Conservation (phyloP, 345 rosid genomes). For the Conringia planisiliqua region DNA sequence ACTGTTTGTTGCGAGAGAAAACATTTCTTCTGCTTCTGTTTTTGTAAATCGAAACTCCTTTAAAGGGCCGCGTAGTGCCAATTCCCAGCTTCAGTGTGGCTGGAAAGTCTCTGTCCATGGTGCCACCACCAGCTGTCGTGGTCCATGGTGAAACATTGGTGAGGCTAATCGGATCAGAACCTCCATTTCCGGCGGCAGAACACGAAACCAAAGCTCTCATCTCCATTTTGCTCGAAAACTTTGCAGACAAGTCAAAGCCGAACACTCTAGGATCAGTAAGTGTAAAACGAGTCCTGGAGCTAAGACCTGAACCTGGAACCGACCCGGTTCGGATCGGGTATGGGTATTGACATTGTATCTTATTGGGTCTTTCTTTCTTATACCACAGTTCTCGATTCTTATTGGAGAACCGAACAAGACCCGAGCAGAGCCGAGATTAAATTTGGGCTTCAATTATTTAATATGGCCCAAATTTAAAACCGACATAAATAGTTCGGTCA, state of each 20-base stretch:
- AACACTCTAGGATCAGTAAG: too few relatives aligned
- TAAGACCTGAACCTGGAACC: too few relatives aligned
- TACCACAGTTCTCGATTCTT: too few relatives aligned
- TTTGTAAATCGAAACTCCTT: conserved; percentile 44
- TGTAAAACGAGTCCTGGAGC: too few relatives aligned
- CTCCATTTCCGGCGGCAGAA: conserved; percentile 72
- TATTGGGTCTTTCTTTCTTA: too few relatives aligned
- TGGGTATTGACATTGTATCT: too few relatives aligned
- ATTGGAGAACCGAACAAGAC: too few relatives aligned
- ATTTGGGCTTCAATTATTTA: too few relatives aligned
- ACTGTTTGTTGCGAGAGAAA: conserved; percentile 34
- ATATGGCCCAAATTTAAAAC: too few relatives aligned
- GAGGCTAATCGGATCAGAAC: conserved; percentile 51
- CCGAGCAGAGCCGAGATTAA: too few relatives aligned
- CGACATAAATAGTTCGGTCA: too few relatives aligned
- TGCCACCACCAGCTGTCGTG: conserved; percentile 55
- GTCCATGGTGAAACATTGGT: conserved; percentile 71
- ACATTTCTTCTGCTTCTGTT: neutral
- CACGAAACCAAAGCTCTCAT: conserved; percentile 63
- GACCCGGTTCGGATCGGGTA: too few relatives aligned
- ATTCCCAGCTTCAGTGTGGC: conserved; percentile 45
- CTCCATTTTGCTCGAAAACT: conserved; percentile 64
- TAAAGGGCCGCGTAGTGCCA: conserved; percentile 13
- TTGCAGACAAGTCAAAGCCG: conserved; percentile 38
- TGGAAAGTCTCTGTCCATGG: conserved; percentile 58